These are phyloP conservation scores for Fragilaria radians DNA, from an alignment of 108 stramenopile species.

Conservation along the genomic window DNA sequence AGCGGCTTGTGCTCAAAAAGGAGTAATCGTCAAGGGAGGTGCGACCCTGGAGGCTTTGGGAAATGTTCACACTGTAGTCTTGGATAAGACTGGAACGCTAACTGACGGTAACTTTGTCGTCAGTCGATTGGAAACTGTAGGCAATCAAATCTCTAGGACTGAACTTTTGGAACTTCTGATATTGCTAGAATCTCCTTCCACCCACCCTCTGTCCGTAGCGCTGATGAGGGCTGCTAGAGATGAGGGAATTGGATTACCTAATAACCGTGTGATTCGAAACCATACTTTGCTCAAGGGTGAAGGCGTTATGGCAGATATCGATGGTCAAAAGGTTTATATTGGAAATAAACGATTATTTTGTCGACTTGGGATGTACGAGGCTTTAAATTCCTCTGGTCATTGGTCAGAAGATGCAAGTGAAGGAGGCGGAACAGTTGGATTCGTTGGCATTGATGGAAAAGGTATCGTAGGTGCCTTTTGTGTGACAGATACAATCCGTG, in stretches of 20 bases:
- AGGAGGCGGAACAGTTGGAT: constrained; percentile 86
- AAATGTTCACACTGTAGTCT: constrained; percentile 59
- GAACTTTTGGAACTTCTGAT: constrained; percentile 8
- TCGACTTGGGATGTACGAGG: constrained; percentile 34
- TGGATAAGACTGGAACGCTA: constrained; percentile 90
- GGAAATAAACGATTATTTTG: constrained; percentile 71
- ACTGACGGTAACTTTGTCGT: constrained; percentile 11
- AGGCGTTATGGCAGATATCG: constrained; percentile 64
- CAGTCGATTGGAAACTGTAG: not conserved
- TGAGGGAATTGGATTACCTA: constrained; percentile 10
- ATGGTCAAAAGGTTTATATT: constrained; percentile 42
- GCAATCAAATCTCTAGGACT: not conserved
- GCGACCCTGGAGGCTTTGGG: constrained; percentile 65
- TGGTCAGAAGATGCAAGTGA: constrained; percentile 50
- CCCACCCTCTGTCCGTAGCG: constrained; percentile 33
- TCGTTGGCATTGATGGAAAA: constrained; percentile 61
- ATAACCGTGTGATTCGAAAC: constrained; percentile 33
- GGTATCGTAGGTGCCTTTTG: constrained; percentile 71
- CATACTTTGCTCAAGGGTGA: constrained; percentile 66
- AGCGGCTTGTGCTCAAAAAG: constrained; percentile 60
- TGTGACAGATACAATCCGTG: constrained; percentile 62
- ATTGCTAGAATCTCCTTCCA: constrained; percentile 15
- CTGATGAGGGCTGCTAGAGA: constrained; percentile 9
- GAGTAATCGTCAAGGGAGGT: constrained; percentile 88
- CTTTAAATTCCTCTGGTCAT: constrained; percentile 57